phyloP scores from a whole-genome alignment of 208 protist species.

The Acanthamoeba quina region DNA sequence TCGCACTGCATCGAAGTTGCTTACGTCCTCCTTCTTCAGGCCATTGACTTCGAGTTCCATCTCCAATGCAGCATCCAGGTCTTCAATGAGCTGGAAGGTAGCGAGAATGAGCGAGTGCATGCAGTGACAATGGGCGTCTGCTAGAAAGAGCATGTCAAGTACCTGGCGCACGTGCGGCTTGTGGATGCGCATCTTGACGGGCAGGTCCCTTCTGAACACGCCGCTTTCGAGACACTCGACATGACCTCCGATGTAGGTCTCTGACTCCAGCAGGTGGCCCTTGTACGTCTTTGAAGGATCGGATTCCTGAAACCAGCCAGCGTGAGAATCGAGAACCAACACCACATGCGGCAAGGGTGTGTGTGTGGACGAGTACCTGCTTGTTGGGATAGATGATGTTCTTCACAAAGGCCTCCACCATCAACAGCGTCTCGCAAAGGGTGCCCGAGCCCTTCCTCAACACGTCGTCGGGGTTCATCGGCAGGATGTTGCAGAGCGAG shows the following conservation, averaged over 20 bases:
- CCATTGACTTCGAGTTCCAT: conserved; percentile 88
- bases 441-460: conserved; percentile 99
- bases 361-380: conserved; percentile 82
- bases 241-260: conserved; percentile 99
- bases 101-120: not conserved
- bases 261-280: conserved; percentile 98
- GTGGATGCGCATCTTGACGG: conserved; percentile 73
- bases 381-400: conserved; percentile 99
- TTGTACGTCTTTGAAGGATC: conserved; percentile 94
- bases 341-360: not conserved
- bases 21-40: conserved; percentile 90
- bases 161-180: conserved; percentile 64
- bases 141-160: not conserved
- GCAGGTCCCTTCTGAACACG: conserved; percentile 98
- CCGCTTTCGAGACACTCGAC: conserved; percentile 91
- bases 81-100: conserved; percentile 93
- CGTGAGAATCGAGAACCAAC: not conserved
- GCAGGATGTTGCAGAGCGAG: conserved; percentile 99
- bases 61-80: conserved; percentile 94
- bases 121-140: not conserved
- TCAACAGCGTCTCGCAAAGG: conserved; percentile 99
- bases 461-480: conserved; percentile 98
- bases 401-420: conserved; percentile 97
- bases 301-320: conserved; percentile 18
- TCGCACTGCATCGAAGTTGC: conserved; percentile 93